Base-by-base conservation (phyloP, 805 yeast genomes). In the Candida sonorensis region DNA sequence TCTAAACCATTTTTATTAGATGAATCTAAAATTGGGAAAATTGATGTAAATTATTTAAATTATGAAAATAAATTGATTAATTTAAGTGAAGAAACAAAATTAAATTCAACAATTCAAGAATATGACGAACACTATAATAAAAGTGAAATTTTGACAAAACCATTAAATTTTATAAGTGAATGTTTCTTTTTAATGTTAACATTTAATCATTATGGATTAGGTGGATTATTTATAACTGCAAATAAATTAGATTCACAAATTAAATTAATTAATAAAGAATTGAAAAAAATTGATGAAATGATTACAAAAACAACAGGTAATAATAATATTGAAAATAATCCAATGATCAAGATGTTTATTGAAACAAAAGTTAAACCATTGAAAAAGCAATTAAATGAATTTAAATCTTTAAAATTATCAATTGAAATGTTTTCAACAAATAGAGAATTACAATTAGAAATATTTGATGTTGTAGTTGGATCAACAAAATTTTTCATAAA, bases 131-230 rank as follows among this genome's bases (percentile, higher is more conserved):
- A 71, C 45, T 74, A 72, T 47, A 57, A 66, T 5, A 46, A 57
- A 3, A 53, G 59, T 23, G 60, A 59, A 25, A 53, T 62, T 10
- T 50, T 55, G n/a, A 51, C 55, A 39, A 53, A 69, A 18, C 41
- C 50, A 23, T 30, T 55, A 23, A 90, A 92, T 48, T 92, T 92
- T 53, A 85, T 92, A n/a, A 77, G 95, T 7, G 92, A 90, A 44
- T 81, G 94, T 48, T 92, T 87, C 56, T 92, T 69, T 49, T 54
- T 92, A 35, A 75, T 88, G 5, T 64, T 81, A 31, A 77, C 94
- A 0, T 87, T 81, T 53, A 57, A 85, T 30, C 88, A 90, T 44
- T 92, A 82, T 59, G 98, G 97, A 26, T 62, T 85, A 26, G 94
- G 94, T 16, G 97, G 97, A 30, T 59, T 81, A 0, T 58, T 71